Evolutionary conservation across 2,329 filamentous ascomycete species (phyloP).

Genomic region (Rhinocladiella mackenziei): DNA sequence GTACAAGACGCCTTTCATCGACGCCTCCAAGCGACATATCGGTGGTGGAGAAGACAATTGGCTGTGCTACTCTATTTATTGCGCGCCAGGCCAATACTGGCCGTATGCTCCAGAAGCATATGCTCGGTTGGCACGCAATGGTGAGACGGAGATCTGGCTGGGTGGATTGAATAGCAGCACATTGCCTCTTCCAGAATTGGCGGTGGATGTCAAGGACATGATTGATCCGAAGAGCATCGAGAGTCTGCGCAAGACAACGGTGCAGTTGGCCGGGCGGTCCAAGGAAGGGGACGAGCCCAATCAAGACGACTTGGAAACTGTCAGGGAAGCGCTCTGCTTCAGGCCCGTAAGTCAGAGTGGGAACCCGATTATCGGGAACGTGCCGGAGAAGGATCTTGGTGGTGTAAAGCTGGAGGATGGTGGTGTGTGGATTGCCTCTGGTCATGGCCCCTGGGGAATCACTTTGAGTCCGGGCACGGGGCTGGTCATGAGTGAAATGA

Average conservation of each 20-base stretch:
- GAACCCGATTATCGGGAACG: conserved; percentile 57
- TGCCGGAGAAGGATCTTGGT: conserved; percentile 42
- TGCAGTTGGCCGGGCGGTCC: conserved; percentile 35
- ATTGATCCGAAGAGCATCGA: conserved; percentile 44
- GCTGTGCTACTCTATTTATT: conserved; percentile 66
- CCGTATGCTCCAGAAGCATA: conserved; percentile 69
- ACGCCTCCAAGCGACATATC: conserved; percentile 7
- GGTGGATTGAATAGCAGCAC: conserved; percentile 64
- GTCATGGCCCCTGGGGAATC: conserved; percentile 75
- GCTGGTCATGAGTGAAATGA: conserved; percentile 65
- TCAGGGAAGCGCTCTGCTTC: conserved; percentile 67
- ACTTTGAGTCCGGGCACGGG: conserved; percentile 64
- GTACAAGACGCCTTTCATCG: conserved; percentile 32
- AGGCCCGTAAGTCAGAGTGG: conserved; percentile 64
- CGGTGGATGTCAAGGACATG: conserved; percentile 37
- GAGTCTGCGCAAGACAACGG: conserved; percentile 33
- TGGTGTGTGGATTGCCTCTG: conserved; percentile 66
- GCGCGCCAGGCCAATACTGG: conserved; percentile 48
- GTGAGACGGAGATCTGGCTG: conserved; percentile 59
- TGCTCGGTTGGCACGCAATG: conserved; percentile 55
- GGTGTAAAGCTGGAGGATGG: conserved; percentile 36
- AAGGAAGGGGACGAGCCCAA: conserved; percentile 30
- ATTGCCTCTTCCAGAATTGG: conserved; percentile 57
- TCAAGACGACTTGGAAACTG: conserved; percentile 55
- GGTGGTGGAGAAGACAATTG: conserved; percentile 38